These are phyloP conservation scores for Rhodofomes roseus DNA, from an alignment of 1,284 basidiomycete genomes.

Conservation along the genomic window DNA sequence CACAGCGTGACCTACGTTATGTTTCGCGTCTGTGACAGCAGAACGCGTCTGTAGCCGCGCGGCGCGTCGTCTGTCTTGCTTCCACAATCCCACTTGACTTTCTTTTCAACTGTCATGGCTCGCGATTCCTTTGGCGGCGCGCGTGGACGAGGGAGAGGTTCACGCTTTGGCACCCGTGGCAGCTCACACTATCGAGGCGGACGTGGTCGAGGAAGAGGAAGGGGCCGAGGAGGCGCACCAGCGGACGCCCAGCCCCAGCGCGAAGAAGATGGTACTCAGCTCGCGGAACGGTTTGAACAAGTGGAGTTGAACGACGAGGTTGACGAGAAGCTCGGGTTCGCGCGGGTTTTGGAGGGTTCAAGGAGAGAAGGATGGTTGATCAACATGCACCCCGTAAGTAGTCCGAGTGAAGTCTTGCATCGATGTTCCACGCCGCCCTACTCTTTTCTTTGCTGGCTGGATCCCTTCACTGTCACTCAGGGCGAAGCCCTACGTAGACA, in stretches of 20 bases:
- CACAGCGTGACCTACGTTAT: not conserved
- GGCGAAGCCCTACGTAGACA: too few species aligned
- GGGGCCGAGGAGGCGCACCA: constrained; percentile 42
- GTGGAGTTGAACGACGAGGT: constrained; percentile 78
- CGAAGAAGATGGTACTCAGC: constrained; percentile 84
- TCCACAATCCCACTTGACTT: not conserved
- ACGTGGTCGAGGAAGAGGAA: constrained; percentile 47
- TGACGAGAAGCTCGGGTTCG: constrained; percentile 92
- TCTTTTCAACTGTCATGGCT: constrained; percentile 17
- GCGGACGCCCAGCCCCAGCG: constrained; percentile 47
- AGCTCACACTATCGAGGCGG: constrained; percentile 33
- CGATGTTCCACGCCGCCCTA: too few species aligned
- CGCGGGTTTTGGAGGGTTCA: constrained; percentile 70
- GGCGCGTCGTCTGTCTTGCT: too few species aligned
- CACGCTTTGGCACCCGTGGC: constrained; percentile 34
- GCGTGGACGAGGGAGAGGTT: constrained; percentile 22
- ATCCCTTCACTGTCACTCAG: too few species aligned
- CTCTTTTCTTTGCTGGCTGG: too few species aligned
- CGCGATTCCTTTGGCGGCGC: constrained; percentile 20
- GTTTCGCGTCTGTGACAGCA: not conserved
- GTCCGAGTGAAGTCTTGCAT: too few species aligned
- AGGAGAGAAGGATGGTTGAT: constrained; percentile 89
- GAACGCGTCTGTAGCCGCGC: not conserved
- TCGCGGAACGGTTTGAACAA: constrained; percentile 82
- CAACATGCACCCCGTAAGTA: constrained; percentile 96